Base-by-base conservation (phyloP, 2,329 filamentous ascomycete species). In the Capronia coronata region DNA sequence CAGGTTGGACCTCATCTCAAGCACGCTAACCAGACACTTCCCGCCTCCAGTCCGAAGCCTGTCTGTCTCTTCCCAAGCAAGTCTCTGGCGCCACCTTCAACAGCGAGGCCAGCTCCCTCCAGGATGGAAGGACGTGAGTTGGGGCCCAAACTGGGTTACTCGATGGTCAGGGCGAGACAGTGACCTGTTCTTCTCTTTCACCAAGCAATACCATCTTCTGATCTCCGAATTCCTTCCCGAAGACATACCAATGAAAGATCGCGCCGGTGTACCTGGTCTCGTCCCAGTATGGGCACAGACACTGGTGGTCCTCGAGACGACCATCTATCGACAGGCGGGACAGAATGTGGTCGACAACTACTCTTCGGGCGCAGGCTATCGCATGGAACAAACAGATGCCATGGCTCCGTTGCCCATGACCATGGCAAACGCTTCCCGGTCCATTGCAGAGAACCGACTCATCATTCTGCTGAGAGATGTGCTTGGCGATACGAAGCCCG, bases 111-210 rank as follows among this genome's bases (percentile, higher is more conserved):
- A 83, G 7, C 71, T 84, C 46, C 84, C 87, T 1, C 65, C 89
- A 32, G 78, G 82, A 23, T 80, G 85, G 3, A 76, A 80, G 23
- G 80, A 83, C 56, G 82, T 94, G n/a, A 74, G 82, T 37, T 96
- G 90, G 89, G 81, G 85, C 61, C 87, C 87, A 1, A 82, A 83
- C 1, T 96, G 90, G 90, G 74, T 87, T 6, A 80, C 84, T 32
- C 80, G 88, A 53, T 96, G 90, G 90, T 84, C 81, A 54, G 90
- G 90, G 11, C 80, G 82, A 1, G 89, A 95, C 60, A 94, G 86
- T 2, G 90, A 95, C 62, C 73, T 96, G 27, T 87, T 95, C 64
- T 95, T 91, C 68, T 84, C 94, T 38, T 96, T 96, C 62, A 80
- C 83, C 69, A 95, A 94, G 67, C 84, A 93, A 64, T 94, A 86